Evolutionary conservation across 1,284 basidiomycete species (phyloP).

Genomic region (Puccinia brachypodii): DNA sequence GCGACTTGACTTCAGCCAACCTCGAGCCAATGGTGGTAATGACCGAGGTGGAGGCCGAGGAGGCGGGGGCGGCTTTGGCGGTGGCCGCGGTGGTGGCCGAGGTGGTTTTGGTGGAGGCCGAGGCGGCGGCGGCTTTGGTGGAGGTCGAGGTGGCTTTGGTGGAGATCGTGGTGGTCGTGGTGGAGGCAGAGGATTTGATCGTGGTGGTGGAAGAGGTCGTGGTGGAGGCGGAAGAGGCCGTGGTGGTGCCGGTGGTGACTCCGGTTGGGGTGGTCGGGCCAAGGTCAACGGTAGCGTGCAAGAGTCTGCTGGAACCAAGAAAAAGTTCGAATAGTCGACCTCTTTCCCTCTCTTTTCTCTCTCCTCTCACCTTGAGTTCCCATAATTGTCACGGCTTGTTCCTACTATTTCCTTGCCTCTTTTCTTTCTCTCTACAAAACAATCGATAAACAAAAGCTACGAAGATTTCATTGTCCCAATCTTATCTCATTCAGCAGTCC

Average conservation of each 20-base stretch:
- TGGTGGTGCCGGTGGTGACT: conserved; percentile 56
- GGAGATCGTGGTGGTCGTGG: conserved; percentile 61
- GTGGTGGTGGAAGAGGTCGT: conserved; percentile 58
- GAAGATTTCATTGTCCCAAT: too few relatives aligned
- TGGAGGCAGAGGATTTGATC: conserved; percentile 59
- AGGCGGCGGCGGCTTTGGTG: conserved; percentile 59
- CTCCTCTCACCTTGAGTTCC: background rate
- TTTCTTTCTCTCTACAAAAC: background rate
- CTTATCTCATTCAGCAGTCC: too few relatives aligned
- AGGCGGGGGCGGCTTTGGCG: conserved; percentile 56
- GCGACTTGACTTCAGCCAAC: conserved; percentile 86
- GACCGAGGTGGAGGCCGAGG: conserved; percentile 42
- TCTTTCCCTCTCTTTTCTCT: background rate
- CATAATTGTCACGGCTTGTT: too few relatives aligned
- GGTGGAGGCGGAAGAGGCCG: conserved; percentile 56
- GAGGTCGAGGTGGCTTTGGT: conserved; percentile 60
- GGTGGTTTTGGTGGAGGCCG: conserved; percentile 57
- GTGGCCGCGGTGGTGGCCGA: background rate
- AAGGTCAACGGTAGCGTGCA: conserved; percentile 36
- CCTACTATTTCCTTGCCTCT: background rate
- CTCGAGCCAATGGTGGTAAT: conserved; percentile 67
- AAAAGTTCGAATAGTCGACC: conserved; percentile 26
- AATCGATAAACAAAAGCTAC: background rate
- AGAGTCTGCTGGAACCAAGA: conserved; percentile 41
- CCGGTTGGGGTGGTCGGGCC: conserved; percentile 50